phyloP scores from a whole-genome alignment of 2,329 filamentous ascomycete species.

The Colletotrichum lentis region DNA sequence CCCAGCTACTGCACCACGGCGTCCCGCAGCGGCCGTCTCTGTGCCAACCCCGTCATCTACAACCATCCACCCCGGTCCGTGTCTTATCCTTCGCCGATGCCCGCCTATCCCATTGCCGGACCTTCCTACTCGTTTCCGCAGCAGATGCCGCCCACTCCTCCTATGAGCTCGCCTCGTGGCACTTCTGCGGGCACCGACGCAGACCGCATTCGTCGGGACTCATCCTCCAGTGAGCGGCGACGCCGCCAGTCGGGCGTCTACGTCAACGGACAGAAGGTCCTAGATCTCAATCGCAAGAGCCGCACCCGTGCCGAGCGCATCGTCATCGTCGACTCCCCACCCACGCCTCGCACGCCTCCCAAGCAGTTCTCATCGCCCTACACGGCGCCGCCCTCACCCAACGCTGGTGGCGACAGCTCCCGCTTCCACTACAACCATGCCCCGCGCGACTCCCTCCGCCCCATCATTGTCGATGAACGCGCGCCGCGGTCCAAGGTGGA shows the following conservation, averaged over 20 bases:
- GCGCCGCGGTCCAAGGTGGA: conserved; percentile 45
- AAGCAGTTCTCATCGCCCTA: conserved; percentile 51
- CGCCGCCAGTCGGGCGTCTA: conserved; percentile 49
- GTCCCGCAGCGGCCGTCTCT: conserved; percentile 53
- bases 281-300: conserved; percentile 47
- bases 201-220: conserved; percentile 48
- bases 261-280: conserved; percentile 49
- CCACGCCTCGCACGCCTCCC: conserved; percentile 58
- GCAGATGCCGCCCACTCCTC: conserved; percentile 53
- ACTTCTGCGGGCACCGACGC: conserved; percentile 49
- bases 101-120: conserved; percentile 42
- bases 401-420: conserved; percentile 38
- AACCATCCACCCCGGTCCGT: conserved; percentile 53
- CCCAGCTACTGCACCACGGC: conserved; percentile 50
- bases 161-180: conserved; percentile 45
- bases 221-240: conserved; percentile 44
- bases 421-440: conserved; percentile 40
- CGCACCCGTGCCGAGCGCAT: conserved; percentile 53
- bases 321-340: conserved; percentile 55
- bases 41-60: conserved; percentile 52
- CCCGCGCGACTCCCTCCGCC: conserved; percentile 42
- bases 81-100: conserved; percentile 40
- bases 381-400: conserved; percentile 50
- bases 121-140: conserved; percentile 43
- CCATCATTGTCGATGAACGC: conserved; percentile 52